Conservation (phyloP, 169 alveolate genomes). For the Eimeria necatrix region DNA sequence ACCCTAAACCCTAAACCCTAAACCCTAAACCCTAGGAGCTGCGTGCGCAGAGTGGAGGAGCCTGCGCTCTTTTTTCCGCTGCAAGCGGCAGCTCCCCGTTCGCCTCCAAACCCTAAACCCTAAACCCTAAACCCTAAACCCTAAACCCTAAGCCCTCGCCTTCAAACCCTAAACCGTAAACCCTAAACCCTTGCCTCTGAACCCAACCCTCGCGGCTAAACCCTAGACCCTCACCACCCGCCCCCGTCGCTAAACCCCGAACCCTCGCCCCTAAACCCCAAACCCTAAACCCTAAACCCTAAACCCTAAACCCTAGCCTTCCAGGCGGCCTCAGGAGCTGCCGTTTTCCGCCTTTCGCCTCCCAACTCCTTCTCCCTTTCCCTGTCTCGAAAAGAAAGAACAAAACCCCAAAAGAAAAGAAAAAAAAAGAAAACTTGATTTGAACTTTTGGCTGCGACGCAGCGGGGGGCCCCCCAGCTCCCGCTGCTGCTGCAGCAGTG, state of each 20-base stretch:
- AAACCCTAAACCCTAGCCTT: not conserved
- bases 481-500: constrained; percentile 50
- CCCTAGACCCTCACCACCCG: not conserved
- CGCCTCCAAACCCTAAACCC: no score
- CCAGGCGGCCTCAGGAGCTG: constrained; percentile 60
- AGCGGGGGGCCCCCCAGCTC: no score
- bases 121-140: constrained; percentile 17
- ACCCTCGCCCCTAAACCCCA: not conserved
- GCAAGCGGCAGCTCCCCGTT: no score
- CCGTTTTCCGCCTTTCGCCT: constrained; percentile 90
- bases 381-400: not conserved
- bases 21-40: not conserved
- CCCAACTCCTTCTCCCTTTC: not conserved
- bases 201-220: not conserved
- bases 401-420: not conserved
- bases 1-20: constrained; percentile 25
- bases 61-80: no score
- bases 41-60: no score
- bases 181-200: not conserved
- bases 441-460: no score
- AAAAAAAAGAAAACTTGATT: no score
- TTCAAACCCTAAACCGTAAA: not conserved
- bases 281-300: not conserved
- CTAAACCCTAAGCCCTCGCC: not conserved
- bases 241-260: not conserved